Evolutionary conservation across 106 monocot species (phyloP), one percentile per base, ranked within the genome.

Genomic region (Cymbidium sinense): DNA sequence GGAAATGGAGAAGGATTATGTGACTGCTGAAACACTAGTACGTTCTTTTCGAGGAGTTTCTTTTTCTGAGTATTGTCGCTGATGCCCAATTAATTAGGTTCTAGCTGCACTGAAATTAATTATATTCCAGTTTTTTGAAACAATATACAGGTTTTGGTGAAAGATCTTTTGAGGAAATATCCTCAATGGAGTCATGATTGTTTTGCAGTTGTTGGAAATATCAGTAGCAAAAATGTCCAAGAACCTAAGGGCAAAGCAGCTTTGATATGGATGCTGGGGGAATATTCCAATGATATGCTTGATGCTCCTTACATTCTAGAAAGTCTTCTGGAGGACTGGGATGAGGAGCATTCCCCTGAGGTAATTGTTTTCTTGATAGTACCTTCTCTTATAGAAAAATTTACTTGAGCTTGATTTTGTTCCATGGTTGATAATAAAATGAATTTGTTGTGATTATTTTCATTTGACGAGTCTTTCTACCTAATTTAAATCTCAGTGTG

Each of bases 121-220:
- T 61, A 75, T 39, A 41, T 80, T 44, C 5, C 28, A 3, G 43
- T 76, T 10, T 0, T 51, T 75, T 47, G n/a, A 35, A 70, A 61
- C 67, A 73, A 28, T 19, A 64, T 75, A 34, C 81, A 95, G 99
- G 99, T 99, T 36, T 82, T 99, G 69, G 92, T 99, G 72, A 99
- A 99, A 84, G 99, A 99, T 77, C 90, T 99, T 77, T 83, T 99
- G 54, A 87, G 99, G 58, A 99, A 99, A 82, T 99, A 99, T 73
- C 99, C 99, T 64, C 99, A 99, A 36, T 99, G 99, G 99, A 95
- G 95, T 81, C 99, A 99, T 76, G 99, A 99, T 75, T 99, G 99
- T 77, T 95, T 99, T 74, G 99, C 99, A 80, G 99, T 99, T 80
- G 95, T 99, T 82, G 99, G 99, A 27, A 99, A 93, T 80, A 99